A percentile compares a stretch with the other conserved stretches of the same genome.
phyloP scores from a whole-genome alignment of 2,329 filamentous ascomycete species.

The Biscogniauxia mediterranea region DNA sequence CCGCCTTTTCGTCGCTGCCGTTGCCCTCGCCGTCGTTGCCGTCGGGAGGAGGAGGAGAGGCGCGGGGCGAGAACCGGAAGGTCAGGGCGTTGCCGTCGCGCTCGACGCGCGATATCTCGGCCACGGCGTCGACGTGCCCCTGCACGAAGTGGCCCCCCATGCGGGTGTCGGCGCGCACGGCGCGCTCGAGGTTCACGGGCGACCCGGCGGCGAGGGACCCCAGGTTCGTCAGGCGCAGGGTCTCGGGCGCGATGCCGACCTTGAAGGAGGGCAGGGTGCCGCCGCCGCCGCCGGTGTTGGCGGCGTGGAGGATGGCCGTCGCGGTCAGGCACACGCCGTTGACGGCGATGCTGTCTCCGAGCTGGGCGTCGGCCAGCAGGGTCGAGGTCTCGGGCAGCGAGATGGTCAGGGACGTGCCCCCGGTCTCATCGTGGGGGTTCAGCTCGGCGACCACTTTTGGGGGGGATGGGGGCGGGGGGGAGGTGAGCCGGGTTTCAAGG shows the following conservation, averaged over 20 bases:
- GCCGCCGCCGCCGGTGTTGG: slow-evolving; percentile 23
- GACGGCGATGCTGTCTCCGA: slow-evolving; percentile 91
- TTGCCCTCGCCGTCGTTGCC: no score
- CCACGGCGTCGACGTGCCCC: slow-evolving; percentile 91
- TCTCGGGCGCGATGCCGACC: slow-evolving; percentile 93
- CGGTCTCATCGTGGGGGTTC: slow-evolving; percentile 75
- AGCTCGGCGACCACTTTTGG: slow-evolving; percentile 75
- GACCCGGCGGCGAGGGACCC: slow-evolving; percentile 65
- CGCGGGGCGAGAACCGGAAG: slow-evolving; percentile 70
- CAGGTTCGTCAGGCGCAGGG: slow-evolving; percentile 93
- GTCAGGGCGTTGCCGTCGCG: slow-evolving; percentile 89
- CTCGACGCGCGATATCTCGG: slow-evolving; percentile 67
- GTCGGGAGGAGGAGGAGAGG: not conserved
- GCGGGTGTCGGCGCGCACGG: slow-evolving; percentile 84
- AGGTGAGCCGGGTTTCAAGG: slow-evolving; percentile 3
- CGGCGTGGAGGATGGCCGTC: no score
- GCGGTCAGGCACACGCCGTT: slow-evolving; percentile 97
- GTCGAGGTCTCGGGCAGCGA: slow-evolving; percentile 61
- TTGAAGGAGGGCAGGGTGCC: slow-evolving; percentile 62
- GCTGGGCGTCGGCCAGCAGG: slow-evolving; percentile 79
- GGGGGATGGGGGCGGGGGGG: no score
- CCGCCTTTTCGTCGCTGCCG: no score
- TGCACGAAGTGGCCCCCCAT: slow-evolving; percentile 99
- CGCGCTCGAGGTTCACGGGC: slow-evolving; percentile 88
- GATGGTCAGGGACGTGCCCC: slow-evolving; percentile 89